Percentiles rank a stretch among this genome's conserved stretches.
Conservation (phyloP, 352 stramenopile species). For the Globisporangium orthogonon region DNA sequence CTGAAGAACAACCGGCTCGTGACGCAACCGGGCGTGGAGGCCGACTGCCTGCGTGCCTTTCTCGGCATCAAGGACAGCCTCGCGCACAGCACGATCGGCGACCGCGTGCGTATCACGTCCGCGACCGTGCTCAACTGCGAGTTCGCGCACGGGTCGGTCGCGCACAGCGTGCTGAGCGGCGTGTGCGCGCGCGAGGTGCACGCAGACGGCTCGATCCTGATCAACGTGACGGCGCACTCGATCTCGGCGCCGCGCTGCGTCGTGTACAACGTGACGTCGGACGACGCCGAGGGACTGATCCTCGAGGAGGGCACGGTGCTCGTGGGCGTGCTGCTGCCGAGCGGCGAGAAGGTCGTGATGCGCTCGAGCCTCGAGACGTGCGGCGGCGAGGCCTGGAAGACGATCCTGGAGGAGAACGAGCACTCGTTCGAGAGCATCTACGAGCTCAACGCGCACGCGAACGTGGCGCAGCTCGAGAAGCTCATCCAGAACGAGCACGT, state of each 20-base stretch:
- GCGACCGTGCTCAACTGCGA: slow-evolving; percentile 80
- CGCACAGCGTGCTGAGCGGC: slow-evolving; percentile 84
- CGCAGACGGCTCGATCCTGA: slow-evolving; percentile 94
- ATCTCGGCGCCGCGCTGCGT: slow-evolving; percentile 94
- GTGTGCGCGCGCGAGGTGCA: slow-evolving; percentile 89
- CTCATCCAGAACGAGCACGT: slow-evolving; percentile 78
- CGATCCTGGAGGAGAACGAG: slow-evolving; percentile 87
- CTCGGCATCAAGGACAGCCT: slow-evolving; percentile 72
- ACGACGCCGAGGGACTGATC: slow-evolving; percentile 86
- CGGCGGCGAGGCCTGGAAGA: slow-evolving; percentile 93
- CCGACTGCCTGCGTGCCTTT: slow-evolving; percentile 73
- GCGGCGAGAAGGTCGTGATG: slow-evolving; percentile 91
- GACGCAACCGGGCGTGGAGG: slow-evolving; percentile 76
- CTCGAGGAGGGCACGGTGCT: slow-evolving; percentile 91
- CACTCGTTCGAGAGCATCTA: slow-evolving; percentile 95
- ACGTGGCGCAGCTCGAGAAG: slow-evolving; percentile 83
- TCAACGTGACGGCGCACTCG: slow-evolving; percentile 96
- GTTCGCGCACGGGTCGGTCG: slow-evolving; percentile 58
- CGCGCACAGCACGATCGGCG: slow-evolving; percentile 71
- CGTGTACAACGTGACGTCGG: slow-evolving; percentile 96
- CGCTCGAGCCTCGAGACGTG: slow-evolving; percentile 90
- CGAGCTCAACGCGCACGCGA: slow-evolving; percentile 88
- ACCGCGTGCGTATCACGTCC: slow-evolving; percentile 42
- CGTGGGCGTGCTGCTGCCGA: slow-evolving; percentile 90
- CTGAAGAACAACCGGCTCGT: slow-evolving; percentile 96